Percentiles rank a stretch among this genome's conserved stretches.
These are phyloP conservation scores for Phaseolus coccineus DNA, from an alignment of 331 rosid species.

Conservation along the genomic window DNA sequence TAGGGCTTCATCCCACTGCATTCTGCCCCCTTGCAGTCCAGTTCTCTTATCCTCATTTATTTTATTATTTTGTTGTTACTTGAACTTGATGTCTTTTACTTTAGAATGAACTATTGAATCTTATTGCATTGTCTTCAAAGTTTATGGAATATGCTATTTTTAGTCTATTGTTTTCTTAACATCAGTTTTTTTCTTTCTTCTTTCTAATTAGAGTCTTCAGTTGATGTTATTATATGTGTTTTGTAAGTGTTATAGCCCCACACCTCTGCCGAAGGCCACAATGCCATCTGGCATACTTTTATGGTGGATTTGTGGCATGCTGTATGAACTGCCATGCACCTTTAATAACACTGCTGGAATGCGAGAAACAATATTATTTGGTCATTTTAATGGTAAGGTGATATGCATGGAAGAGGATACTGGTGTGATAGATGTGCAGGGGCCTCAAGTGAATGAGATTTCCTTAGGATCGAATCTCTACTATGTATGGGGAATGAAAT, in stretches of 20 bases:
- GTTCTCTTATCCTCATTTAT: background rate
- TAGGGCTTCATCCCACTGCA: background rate
- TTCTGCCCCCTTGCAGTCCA: background rate
- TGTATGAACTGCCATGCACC: background rate
- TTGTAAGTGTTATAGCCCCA: background rate
- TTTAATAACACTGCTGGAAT: background rate
- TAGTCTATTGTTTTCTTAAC: background rate
- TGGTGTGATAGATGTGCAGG: conserved; percentile 29
- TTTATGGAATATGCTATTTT: background rate
- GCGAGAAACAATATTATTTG: conserved; percentile 15
- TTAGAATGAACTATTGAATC: no score
- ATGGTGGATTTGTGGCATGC: background rate
- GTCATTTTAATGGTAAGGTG: conserved; percentile 36
- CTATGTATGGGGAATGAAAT: background rate
- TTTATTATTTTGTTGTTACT: background rate
- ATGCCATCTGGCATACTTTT: background rate
- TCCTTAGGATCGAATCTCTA: background rate
- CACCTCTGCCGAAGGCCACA: background rate
- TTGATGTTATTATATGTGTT: background rate
- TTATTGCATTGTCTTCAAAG: background rate
- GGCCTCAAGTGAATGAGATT: conserved; percentile 18
- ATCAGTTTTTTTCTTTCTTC: no score
- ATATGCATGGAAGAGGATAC: conserved; percentile 15
- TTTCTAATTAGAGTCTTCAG: background rate
- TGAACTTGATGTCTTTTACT: background rate